Base-by-base conservation (phyloP, 352 stramenopile genomes). In the Phytophthora pseudosyringae region DNA sequence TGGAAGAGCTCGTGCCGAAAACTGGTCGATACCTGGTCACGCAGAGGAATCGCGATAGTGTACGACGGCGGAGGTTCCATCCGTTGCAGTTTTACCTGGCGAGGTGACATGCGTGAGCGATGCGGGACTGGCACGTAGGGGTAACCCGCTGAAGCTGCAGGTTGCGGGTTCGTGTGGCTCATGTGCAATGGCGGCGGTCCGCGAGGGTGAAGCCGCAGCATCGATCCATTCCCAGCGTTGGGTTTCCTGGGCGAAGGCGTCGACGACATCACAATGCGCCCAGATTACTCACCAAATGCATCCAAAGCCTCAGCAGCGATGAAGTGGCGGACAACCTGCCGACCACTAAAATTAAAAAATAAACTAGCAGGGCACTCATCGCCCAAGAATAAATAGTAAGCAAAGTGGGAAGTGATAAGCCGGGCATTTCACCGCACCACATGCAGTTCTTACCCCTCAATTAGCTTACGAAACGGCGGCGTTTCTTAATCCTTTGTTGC, bases 1-100 rank as follows among this genome's bases (percentile, higher is more conserved):
- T 80, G 75, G 51, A 93, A 85, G 3, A 93, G 71, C 38, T 91
- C 80, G 45, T 90, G 75, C 5, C 70, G 78, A 38, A 88, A 86
- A 36, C 75, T 79, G 25, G 51, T 57, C 25, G 73, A 58, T 40
- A 81, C 48, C 31, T 82, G 70, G 28, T 80, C 73, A 31, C 68
- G 69, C 5, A 86, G 50, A 15, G 73, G 43, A 25, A 45, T 41
- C n/a, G 55, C 52, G 2, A 73, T 45, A 1, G 59, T 64, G 35
- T 73, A 73, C 12, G 52, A 6, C 26, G 53, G 59, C 3, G 65
- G 54, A 25, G 45, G 49, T 6, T 73, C 67, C 62, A 78, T 73
- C 47, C 67, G 67, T 43, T 79, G 71, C 13, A 79, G 58, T 35
- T 79, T 79, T 31, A 74, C 39, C 12, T 79, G 62, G 11, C 71